These are phyloP conservation scores for Fusarium chaquense DNA, from an alignment of 2,329 filamentous ascomycete species.

Conservation along the genomic window DNA sequence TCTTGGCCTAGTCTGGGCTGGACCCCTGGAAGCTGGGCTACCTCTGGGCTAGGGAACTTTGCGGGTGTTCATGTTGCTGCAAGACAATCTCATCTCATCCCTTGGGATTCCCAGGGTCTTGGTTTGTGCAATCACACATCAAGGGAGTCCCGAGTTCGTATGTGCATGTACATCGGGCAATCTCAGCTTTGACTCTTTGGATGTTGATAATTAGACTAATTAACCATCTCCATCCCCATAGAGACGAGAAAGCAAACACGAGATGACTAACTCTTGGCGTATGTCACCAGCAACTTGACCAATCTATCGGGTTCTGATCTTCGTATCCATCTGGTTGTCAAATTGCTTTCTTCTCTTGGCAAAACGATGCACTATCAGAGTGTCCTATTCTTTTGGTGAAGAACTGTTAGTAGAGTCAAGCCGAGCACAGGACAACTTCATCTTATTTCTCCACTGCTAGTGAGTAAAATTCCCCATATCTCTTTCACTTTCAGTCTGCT, in stretches of 20 bases:
- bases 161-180: neutral
- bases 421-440: neutral
- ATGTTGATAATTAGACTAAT: neutral
- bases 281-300: conserved; percentile 29
- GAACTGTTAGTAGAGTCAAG: neutral
- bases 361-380: conserved; percentile 9
- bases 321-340: conserved; percentile 13
- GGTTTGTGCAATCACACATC: conserved; percentile 13
- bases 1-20: conserved; percentile 11
- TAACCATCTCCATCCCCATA: neutral
- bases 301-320: neutral
- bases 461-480: neutral
- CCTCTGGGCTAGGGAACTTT: neutral
- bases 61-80: conserved; percentile 4
- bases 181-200: conserved; percentile 3
- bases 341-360: conserved; percentile 30
- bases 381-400: neutral
- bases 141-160: neutral
- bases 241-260: conserved; percentile 21
- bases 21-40: conserved; percentile 31
- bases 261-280: conserved; percentile 36
- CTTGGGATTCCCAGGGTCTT: conserved; percentile 29
- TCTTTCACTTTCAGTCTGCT: neutral
- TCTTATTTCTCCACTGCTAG: neutral
- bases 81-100: conserved; percentile 3